A percentile compares a stretch with the other conserved stretches of the same genome.
These are phyloP conservation scores for Flaveria linearis DNA, from an alignment of 129 eudicot species.

Conservation along the genomic window DNA sequence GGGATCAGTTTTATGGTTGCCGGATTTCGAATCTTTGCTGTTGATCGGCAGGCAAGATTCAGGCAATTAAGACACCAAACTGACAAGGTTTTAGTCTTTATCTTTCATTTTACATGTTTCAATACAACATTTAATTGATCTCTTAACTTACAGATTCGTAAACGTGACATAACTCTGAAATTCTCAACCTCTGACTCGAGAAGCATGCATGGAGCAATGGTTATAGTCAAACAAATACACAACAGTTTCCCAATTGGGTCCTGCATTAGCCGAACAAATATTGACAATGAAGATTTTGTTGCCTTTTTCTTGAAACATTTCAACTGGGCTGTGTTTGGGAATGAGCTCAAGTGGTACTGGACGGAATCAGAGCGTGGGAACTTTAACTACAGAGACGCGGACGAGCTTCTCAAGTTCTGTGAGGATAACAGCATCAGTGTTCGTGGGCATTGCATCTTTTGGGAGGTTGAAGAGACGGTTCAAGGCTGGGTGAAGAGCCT, in stretches of 20 bases:
- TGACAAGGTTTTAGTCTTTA: slow-evolving; percentile 53
- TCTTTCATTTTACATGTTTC: not conserved
- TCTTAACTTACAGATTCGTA: slow-evolving; percentile 65
- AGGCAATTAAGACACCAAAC: slow-evolving; percentile 58
- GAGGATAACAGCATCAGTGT: slow-evolving; percentile 46
- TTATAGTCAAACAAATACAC: slow-evolving; percentile 56
- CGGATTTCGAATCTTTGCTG: slow-evolving; percentile 73
- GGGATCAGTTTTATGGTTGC: slow-evolving; percentile 69
- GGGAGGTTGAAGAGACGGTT: slow-evolving; percentile 78
- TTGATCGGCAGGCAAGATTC: slow-evolving; percentile 68
- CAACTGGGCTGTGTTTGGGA: slow-evolving; percentile 93
- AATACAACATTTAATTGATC: not conserved
- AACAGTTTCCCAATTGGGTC: slow-evolving; percentile 91
- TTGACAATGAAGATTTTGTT: slow-evolving; percentile 79
- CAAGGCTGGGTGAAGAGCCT: slow-evolving; percentile 66
- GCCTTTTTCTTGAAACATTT: slow-evolving; percentile 67
- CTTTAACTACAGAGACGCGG: slow-evolving; percentile 74
- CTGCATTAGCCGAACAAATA: slow-evolving; percentile 60
- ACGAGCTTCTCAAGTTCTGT: slow-evolving; percentile 67
- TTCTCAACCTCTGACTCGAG: slow-evolving; percentile 46
- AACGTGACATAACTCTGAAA: slow-evolving; percentile 67
- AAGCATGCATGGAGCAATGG: slow-evolving; percentile 43
- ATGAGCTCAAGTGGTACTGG: slow-evolving; percentile 92
- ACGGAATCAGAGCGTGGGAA: slow-evolving; percentile 69
- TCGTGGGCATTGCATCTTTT: slow-evolving; percentile 92